A percentile compares a stretch with the other conserved stretches of the same genome.
Evolutionary conservation across 768 basidiomycete genomes (phyloP).

Genomic region (Trametes maxima): DNA sequence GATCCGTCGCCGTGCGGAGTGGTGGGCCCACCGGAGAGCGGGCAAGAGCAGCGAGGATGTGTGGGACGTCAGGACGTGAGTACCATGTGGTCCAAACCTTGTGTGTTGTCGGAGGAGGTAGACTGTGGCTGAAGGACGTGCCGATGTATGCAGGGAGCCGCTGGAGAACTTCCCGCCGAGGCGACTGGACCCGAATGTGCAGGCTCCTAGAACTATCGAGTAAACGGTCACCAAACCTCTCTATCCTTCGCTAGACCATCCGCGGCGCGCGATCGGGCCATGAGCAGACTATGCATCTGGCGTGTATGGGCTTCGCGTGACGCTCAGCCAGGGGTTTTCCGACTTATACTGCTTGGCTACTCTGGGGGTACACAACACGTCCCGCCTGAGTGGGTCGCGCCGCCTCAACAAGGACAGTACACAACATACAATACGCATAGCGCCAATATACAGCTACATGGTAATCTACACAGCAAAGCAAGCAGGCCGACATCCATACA

Average conservation of each 20-base stretch:
- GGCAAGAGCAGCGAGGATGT: conserved; percentile 90
- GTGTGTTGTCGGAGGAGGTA: background rate
- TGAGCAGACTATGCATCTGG: background rate
- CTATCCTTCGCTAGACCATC: background rate
- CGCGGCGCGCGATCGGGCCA: background rate
- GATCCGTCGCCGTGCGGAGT: conserved; percentile 86
- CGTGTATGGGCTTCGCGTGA: too few relatives aligned
- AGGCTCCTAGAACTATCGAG: conserved; percentile 9
- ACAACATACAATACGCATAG: conserved; percentile 11
- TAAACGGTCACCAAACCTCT: background rate
- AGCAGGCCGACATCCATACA: conserved; percentile 10
- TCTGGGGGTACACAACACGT: too few relatives aligned
- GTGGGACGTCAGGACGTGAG: conserved; percentile 87
- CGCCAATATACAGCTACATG: conserved; percentile 17
- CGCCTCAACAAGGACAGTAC: background rate
- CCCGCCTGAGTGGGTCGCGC: background rate
- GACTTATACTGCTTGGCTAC: too few relatives aligned
- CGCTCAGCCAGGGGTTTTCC: too few relatives aligned
- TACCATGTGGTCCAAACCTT: conserved; percentile 11
- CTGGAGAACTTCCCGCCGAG: conserved; percentile 49
- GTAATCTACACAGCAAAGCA: conserved; percentile 7
- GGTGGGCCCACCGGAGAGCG: conserved; percentile 86
- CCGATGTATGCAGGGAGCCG: conserved; percentile 44
- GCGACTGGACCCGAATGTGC: conserved; percentile 15
- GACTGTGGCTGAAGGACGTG: background rate